phyloP scores from a whole-genome alignment of 345 rosid genomes.

The Capsella bursapastoris region DNA sequence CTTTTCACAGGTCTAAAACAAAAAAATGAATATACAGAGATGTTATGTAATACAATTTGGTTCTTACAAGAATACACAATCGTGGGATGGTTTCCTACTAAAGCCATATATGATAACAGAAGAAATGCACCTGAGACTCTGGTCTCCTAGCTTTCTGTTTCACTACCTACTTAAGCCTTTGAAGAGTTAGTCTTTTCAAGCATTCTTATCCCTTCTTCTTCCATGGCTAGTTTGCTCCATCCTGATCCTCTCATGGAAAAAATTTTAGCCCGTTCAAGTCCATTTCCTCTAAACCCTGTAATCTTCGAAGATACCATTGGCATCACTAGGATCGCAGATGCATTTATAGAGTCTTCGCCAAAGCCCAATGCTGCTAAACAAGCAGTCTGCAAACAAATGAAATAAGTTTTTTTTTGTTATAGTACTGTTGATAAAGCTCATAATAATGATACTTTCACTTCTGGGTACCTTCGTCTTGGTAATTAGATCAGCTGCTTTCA shows the following conservation, averaged over 20 bases:
- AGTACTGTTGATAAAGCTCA: slow-evolving; percentile 6
- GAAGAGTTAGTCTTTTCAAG: slow-evolving; percentile 45
- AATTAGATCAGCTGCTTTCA: slow-evolving; percentile 59
- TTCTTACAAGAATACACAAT: slow-evolving; percentile 40
- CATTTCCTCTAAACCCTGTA: slow-evolving; percentile 81
- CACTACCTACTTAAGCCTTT: slow-evolving; percentile 43
- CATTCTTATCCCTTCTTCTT: slow-evolving; percentile 48
- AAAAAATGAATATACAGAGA: slow-evolving; percentile 35
- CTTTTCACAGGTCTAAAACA: slow-evolving; percentile 21
- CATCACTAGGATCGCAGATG: slow-evolving; percentile 94
- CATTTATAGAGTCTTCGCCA: slow-evolving; percentile 91
- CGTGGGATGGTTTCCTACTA: slow-evolving; percentile 39
- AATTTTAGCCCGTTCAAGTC: slow-evolving; percentile 65
- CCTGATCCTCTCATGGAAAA: slow-evolving; percentile 67
- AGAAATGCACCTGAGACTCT: slow-evolving; percentile 38
- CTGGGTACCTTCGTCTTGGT: slow-evolving; percentile 78
- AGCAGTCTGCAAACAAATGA: slow-evolving; percentile 61
- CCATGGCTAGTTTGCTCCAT: slow-evolving; percentile 60
- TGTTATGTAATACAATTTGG: slow-evolving; percentile 38
- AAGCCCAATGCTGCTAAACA: slow-evolving; percentile 72
- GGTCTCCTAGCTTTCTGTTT: slow-evolving; percentile 24
- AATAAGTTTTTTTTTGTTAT: neutral
- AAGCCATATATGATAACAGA: slow-evolving; percentile 30
- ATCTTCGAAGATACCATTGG: slow-evolving; percentile 97
- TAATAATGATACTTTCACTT: neutral